phyloP scores from a whole-genome alignment of 2,329 filamentous ascomycete genomes.

The Paecilomyces variotii region DNA sequence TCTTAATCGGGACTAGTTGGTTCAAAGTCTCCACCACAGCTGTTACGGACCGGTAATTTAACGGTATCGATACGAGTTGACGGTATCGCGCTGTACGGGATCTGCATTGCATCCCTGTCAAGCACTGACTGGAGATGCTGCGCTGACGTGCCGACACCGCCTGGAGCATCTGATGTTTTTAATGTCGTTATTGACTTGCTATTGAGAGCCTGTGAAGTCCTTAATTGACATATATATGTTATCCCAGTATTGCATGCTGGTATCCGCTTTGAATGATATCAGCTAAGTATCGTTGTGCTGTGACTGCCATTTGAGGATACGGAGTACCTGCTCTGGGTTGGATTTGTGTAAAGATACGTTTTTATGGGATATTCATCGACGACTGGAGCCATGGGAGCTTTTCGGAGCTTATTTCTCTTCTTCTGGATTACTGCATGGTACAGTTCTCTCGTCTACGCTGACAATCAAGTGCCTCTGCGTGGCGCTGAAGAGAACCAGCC shows the following conservation, averaged over 20 bases:
- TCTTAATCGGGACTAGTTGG: slow-evolving; percentile 5
- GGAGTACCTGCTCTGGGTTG: no score
- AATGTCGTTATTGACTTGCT: slow-evolving; percentile 6
- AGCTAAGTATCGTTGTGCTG: background rate
- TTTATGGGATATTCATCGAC: background rate
- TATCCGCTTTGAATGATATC: background rate
- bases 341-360: background rate
- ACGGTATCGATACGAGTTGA: background rate
- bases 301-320: background rate
- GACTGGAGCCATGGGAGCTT: background rate
- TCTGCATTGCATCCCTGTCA: background rate
- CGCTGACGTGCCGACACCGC: background rate
- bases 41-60: background rate
- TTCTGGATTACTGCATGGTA: background rate
- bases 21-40: background rate
- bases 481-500: slow-evolving; percentile 8
- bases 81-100: background rate
- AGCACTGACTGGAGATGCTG: background rate
- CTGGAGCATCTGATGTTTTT: slow-evolving; percentile 4
- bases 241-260: background rate
- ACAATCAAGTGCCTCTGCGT: slow-evolving; percentile 17
- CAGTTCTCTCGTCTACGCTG: slow-evolving; percentile 12
- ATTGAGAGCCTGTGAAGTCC: background rate
- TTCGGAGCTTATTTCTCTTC: background rate
- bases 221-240: background rate